phyloP scores from a whole-genome alignment of 805 yeast species.

The Starmerella apis region DNA sequence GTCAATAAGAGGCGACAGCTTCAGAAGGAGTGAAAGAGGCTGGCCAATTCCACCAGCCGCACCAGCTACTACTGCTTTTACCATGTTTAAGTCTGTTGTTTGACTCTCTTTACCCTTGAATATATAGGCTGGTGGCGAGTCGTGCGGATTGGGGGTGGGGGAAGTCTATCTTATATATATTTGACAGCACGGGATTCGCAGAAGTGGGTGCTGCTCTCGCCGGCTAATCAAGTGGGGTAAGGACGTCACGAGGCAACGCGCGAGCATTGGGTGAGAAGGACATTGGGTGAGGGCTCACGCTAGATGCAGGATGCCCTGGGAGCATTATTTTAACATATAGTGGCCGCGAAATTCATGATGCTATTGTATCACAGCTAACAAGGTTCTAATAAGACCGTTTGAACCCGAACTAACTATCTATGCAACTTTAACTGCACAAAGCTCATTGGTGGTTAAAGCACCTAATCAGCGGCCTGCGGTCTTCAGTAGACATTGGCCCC shows the following conservation, averaged over 20 bases:
- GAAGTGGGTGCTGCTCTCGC: background rate
- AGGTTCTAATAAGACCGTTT: too few relatives aligned
- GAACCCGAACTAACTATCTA: too few relatives aligned
- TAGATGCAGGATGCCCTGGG: background rate
- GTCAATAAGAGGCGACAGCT: constrained; percentile 51
- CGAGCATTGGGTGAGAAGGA: background rate
- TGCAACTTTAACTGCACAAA: background rate
- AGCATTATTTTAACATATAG: too few relatives aligned
- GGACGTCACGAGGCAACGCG: constrained; percentile 8
- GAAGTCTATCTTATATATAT: background rate
- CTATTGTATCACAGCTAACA: too few relatives aligned
- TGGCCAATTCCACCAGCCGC: constrained; percentile 88
- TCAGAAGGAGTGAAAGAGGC: constrained; percentile 72
- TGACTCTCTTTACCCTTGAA: background rate
- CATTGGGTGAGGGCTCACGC: background rate
- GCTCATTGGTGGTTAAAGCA: background rate
- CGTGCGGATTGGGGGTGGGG: background rate
- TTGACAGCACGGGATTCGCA: constrained; percentile 10
- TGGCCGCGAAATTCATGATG: too few relatives aligned
- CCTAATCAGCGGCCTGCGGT: background rate
- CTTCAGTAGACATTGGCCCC: background rate
- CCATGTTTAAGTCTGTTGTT: constrained; percentile 25
- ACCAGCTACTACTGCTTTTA: constrained; percentile 77
- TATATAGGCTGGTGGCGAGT: background rate
- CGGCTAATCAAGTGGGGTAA: constrained; percentile 9